A percentile compares a stretch with the other conserved stretches of the same genome.
These are phyloP conservation scores for Pochonia chlamydosporia DNA, from an alignment of 2,329 filamentous ascomycete genomes.

Conservation along the genomic window DNA sequence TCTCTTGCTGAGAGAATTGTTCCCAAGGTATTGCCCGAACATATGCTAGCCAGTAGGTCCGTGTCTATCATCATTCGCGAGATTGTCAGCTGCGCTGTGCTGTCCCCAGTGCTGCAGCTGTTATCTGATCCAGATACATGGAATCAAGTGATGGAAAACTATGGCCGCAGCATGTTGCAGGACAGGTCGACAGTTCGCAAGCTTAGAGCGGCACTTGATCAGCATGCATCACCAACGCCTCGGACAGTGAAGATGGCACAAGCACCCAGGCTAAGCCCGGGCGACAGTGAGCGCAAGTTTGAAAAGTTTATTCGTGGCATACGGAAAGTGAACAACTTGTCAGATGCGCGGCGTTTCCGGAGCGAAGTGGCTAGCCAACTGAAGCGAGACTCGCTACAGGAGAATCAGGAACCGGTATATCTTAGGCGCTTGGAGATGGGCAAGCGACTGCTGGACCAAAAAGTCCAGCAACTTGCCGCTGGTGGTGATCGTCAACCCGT, in stretches of 20 bases:
- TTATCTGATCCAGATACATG: constrained; percentile 91
- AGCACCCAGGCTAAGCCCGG: constrained; percentile 73
- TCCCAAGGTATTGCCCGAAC: constrained; percentile 67
- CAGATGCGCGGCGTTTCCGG: constrained; percentile 85
- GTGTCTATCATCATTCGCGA: constrained; percentile 80
- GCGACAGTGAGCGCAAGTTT: constrained; percentile 87
- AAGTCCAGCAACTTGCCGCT: constrained; percentile 72
- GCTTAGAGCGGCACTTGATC: constrained; percentile 83
- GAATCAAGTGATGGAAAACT: constrained; percentile 94
- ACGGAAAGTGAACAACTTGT: constrained; percentile 81
- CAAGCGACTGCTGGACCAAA: constrained; percentile 83
- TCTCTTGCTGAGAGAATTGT: constrained; percentile 67
- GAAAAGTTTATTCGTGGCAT: constrained; percentile 91
- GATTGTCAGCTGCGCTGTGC: constrained; percentile 85
- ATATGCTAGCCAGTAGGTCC: constrained; percentile 70
- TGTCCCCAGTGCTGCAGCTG: constrained; percentile 73
- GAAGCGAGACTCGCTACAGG: constrained; percentile 72
- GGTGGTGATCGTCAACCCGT: constrained; percentile 46
- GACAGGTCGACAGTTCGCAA: constrained; percentile 93
- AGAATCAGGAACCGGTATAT: constrained; percentile 79
- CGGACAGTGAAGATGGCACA: constrained; percentile 57
- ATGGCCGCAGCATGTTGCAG: constrained; percentile 79
- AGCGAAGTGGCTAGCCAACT: constrained; percentile 90
- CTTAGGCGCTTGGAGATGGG: constrained; percentile 86
- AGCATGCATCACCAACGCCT: constrained; percentile 81